phyloP scores from a whole-genome alignment of 2,329 filamentous ascomycete genomes.

The Zarea fungicola region DNA sequence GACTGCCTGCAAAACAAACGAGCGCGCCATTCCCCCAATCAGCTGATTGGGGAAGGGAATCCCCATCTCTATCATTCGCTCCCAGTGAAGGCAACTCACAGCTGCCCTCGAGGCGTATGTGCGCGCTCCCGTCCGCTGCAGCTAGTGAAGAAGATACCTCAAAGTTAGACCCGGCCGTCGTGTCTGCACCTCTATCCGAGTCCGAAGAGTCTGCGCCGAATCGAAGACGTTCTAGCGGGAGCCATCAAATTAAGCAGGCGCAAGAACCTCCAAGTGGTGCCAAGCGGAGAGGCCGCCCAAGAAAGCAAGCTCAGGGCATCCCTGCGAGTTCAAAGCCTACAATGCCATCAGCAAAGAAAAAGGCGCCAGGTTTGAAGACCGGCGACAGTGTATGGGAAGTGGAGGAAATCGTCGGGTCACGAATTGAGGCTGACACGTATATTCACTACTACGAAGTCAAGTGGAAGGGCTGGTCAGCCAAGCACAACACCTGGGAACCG shows the following conservation, averaged over 20 bases:
- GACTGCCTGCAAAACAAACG: no score
- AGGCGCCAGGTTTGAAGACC: background rate
- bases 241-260: background rate
- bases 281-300: background rate
- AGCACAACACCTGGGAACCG: conserved; percentile 51
- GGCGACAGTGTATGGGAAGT: conserved; percentile 38
- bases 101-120: no score
- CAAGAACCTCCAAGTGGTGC: no score
- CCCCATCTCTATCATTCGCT: no score
- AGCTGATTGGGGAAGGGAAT: no score
- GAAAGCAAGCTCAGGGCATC: background rate
- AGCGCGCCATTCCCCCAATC: no score
- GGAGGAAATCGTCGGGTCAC: conserved; percentile 40
- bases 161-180: no score
- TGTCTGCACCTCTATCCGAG: no score
- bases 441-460: conserved; percentile 45
- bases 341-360: conserved; percentile 15
- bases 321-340: conserved; percentile 13
- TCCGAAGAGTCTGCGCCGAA: background rate
- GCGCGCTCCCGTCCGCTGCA: no score
- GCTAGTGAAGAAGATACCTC: background rate
- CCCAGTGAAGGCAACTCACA: no score
- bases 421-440: conserved; percentile 32
- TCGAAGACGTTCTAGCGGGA: background rate
- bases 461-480: conserved; percentile 43